These are phyloP conservation scores for Aspergillus floridensis DNA, from an alignment of 2,329 filamentous ascomycete species.

Conservation along the genomic window DNA sequence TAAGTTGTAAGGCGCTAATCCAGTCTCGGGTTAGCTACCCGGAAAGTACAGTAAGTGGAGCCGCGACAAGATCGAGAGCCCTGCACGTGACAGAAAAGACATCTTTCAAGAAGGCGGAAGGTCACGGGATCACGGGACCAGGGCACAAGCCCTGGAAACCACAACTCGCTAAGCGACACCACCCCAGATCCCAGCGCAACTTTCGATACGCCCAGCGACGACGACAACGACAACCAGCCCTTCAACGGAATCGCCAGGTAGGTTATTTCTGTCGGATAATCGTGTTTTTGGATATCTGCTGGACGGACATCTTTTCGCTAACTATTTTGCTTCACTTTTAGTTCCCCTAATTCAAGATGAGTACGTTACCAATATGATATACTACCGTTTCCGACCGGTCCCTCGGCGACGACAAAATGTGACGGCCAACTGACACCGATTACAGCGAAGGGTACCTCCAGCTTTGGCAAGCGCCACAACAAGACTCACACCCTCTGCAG, in stretches of 20 bases:
- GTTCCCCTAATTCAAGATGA: conserved; percentile 57
- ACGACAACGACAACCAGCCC: conserved; percentile 47
- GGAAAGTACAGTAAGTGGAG: not conserved
- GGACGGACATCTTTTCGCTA: conserved; percentile 20
- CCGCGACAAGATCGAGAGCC: not conserved
- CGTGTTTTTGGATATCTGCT: conserved; percentile 3
- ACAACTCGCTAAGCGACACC: conserved; percentile 44
- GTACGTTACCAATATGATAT: conserved; percentile 46
- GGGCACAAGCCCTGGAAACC: conserved; percentile 37
- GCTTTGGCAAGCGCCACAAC: conserved; percentile 83
- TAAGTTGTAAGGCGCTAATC: not conserved
- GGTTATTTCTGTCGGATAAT: conserved; percentile 16
- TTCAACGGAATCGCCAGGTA: conserved; percentile 48
- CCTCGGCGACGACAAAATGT: conserved; percentile 24
- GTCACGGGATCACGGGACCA: conserved; percentile 35
- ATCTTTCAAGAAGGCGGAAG: not conserved
- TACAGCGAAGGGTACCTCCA: conserved; percentile 69
- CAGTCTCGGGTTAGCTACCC: not conserved
- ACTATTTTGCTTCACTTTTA: conserved; percentile 24
- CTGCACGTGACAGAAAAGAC: conserved; percentile 12
- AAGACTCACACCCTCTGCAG: conserved; percentile 98
- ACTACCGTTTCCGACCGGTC: conserved; percentile 19
- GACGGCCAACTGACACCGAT: conserved; percentile 44
- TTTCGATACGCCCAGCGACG: conserved; percentile 44
- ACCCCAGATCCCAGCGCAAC: conserved; percentile 34